Evolutionary conservation across 768 basidiomycete species (phyloP).

Genomic region (Phlegmacium glaucopus): DNA sequence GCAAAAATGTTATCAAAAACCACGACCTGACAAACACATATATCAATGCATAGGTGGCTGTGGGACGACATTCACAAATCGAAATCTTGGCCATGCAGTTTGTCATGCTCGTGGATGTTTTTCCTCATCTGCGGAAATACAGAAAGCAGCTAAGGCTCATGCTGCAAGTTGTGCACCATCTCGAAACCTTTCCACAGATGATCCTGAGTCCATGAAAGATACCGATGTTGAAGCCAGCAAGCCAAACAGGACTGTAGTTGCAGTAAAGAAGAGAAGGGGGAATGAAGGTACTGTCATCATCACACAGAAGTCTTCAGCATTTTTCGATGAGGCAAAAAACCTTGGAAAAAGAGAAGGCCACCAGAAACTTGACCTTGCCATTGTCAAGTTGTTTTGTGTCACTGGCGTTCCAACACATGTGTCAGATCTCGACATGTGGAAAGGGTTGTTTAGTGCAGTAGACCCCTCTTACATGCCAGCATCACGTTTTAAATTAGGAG

Average conservation of each 20-base stretch:
- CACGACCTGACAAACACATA: background rate
- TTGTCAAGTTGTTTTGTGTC: no score
- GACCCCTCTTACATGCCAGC: no score
- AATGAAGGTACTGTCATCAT: background rate
- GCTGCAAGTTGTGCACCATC: background rate
- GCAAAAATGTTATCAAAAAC: background rate
- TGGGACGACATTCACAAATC: background rate
- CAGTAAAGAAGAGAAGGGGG: background rate
- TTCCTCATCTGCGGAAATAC: background rate
- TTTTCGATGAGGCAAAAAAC: background rate
- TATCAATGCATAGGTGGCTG: background rate
- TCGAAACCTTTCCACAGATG: background rate
- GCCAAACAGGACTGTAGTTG: background rate
- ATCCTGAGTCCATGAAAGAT: background rate
- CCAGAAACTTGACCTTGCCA: background rate
- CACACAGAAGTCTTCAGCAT: background rate
- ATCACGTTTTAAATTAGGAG: no score
- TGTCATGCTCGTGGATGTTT: constrained; percentile 23
- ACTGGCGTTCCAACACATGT: no score
- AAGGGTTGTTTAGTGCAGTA: no score
- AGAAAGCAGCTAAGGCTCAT: background rate
- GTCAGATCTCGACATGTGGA: no score
- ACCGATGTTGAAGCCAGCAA: no score
- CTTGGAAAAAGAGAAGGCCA: background rate
- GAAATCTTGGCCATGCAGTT: background rate